phyloP scores from a whole-genome alignment of 225 moss, liverwort and hornwort species.

The Asterella californica region DNA sequence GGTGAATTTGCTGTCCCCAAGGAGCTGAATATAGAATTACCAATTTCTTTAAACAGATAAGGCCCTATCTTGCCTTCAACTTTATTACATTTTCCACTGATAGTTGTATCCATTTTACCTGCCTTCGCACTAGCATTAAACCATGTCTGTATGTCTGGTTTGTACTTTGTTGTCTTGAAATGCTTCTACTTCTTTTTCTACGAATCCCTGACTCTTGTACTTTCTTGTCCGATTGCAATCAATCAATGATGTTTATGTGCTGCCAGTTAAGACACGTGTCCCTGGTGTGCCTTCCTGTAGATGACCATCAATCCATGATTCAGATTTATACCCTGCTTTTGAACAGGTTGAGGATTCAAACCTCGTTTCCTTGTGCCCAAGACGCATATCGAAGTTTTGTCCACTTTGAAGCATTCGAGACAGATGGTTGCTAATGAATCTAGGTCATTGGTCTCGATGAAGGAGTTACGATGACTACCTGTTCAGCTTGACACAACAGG shows the following conservation, averaged over 20 bases:
- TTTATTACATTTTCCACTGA: not conserved
- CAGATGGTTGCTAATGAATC: no score
- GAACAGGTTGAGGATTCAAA: no score
- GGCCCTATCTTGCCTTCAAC: not conserved
- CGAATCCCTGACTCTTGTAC: not conserved
- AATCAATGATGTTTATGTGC: not conserved
- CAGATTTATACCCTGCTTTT: no score
- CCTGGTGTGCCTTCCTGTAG: not conserved
- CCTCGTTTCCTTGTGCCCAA: no score
- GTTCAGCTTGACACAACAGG: no score
- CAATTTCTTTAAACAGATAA: not conserved
- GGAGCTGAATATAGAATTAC: not conserved
- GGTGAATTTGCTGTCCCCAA: not conserved
- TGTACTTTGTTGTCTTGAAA: conserved; percentile 19
- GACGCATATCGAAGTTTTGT: no score
- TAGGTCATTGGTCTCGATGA: no score
- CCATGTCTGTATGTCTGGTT: not conserved
- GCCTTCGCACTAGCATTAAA: conserved; percentile 6
- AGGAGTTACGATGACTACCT: no score
- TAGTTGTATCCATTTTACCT: not conserved
- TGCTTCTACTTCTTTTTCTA: not conserved
- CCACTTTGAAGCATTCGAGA: no score
- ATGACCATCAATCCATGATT: no score
- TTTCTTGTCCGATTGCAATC: conserved; percentile 1
- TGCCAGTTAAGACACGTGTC: not conserved